These are phyloP conservation scores for Zygosaccharomyces pseudobailii DNA, from an alignment of 1,139 yeast genomes.

Conservation along the genomic window DNA sequence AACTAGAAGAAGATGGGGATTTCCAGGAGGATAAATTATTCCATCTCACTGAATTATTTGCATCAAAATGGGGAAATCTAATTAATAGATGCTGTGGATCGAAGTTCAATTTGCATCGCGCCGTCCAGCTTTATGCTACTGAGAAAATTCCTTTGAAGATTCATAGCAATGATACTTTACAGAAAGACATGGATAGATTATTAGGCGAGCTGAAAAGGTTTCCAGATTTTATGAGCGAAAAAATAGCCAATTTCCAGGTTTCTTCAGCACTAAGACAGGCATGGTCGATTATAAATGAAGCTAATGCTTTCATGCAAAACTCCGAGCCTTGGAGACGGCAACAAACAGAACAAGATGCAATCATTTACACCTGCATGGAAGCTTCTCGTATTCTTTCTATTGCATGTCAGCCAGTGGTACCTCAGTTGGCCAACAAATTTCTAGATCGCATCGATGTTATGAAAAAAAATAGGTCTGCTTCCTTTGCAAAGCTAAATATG, in stretches of 20 bases:
- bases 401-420: slow-evolving; percentile 67
- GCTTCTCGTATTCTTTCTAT: slow-evolving; percentile 64
- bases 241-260: slow-evolving; percentile 49
- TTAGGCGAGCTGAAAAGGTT: slow-evolving; percentile 33
- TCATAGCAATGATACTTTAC: slow-evolving; percentile 5
- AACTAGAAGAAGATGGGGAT: slow-evolving; percentile 72
- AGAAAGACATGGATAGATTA: slow-evolving; percentile 15
- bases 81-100: slow-evolving; percentile 68
- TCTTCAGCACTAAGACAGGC: slow-evolving; percentile 57
- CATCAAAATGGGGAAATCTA: slow-evolving; percentile 81
- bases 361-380: slow-evolving; percentile 66
- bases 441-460: slow-evolving; percentile 61
- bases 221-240: slow-evolving; percentile 38
- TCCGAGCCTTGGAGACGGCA: slow-evolving; percentile 56
- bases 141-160: slow-evolving; percentile 2
- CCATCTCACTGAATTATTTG: slow-evolving; percentile 57
- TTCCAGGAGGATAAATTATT: slow-evolving; percentile 59
- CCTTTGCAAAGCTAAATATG: slow-evolving; percentile 41
- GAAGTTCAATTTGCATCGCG: slow-evolving; percentile 55
- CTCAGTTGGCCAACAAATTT: slow-evolving; percentile 52
- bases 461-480: slow-evolving; percentile 38
- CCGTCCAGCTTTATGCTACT: slow-evolving; percentile 29
- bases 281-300: slow-evolving; percentile 56
- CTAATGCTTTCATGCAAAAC: slow-evolving; percentile 59
- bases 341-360: slow-evolving; percentile 41